Base-by-base conservation (phyloP, 1,139 yeast genomes). In the Protomyces lactucae-debilis region DNA sequence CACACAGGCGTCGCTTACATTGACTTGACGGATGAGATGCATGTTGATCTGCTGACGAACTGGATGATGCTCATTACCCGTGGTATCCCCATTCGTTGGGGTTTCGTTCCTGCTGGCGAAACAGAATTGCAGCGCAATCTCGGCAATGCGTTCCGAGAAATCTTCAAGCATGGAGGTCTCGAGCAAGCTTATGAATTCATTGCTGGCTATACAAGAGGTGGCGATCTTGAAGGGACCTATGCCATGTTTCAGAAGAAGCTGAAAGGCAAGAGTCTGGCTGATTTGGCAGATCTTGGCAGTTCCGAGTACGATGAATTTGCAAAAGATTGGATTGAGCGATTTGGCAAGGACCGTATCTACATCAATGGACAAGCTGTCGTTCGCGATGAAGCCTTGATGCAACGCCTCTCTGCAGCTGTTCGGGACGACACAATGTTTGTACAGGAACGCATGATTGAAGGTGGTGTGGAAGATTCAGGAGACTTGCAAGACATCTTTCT, bases 71-170 rank as follows among this genome's bases (percentile, higher is more conserved):
- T 77, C 37, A 66, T 75, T 2, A 70, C 82, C 36, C 80, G 83
- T 52, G 84, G 85, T 0, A 79, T 88, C 18, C 91, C 97, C 0
- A 87, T 91, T 69, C 88, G 92, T 72, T 72, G 93, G 65, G 99
- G 97, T 2, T 68, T 93, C 1, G 76, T 93, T 32, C 96, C 98
- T 0, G 68, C 88, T 2, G 76, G 75, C 6, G 67, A 70, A 28
- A 68, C 54, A 9, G 36, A 51, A 18, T 25, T 16, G 12, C 55
- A 40, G 46, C 39, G 21, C 32, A 18, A 35, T 10, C 72, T 16
- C 66, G 65, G 16, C 69, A 70, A 51, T 69, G 69, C 46, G 60
- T 65, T 57, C 57, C 59, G 59, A 3, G 59, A 53, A 40, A 35
- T 54, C 4, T 35, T 60, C 39, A 21, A 37, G 18, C 40, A 43